A percentile compares a stretch with the other conserved stretches of the same genome.
phyloP scores from a whole-genome alignment of 2,329 filamentous ascomycete genomes.

The Calonectria pteridis region DNA sequence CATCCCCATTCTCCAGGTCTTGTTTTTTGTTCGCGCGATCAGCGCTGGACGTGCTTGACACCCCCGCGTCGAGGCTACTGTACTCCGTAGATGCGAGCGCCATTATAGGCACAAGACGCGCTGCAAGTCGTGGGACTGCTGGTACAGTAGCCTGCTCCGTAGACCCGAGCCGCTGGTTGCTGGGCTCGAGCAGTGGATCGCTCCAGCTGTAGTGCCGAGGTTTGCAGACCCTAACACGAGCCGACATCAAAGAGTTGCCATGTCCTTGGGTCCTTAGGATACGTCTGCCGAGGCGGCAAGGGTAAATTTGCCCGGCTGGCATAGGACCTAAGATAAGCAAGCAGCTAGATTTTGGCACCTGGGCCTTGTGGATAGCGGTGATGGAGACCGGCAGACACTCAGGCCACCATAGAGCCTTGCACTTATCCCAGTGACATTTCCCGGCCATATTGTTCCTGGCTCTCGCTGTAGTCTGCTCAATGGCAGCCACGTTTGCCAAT shows the following conservation, averaged over 20 bases:
- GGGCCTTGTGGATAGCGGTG: slow-evolving; percentile 1
- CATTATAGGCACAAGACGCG: neutral
- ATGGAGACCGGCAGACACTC: neutral
- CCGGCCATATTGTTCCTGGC: neutral
- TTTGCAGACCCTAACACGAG: neutral
- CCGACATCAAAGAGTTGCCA: neutral
- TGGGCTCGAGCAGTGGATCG: slow-evolving; percentile 21
- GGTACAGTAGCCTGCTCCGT: neutral
- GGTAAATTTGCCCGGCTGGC: neutral
- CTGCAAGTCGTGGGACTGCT: neutral
- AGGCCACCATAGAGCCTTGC: neutral
- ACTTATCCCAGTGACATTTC: neutral
- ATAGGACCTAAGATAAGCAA: neutral
- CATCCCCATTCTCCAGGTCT: neutral
- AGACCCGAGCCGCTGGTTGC: slow-evolving; percentile 20
- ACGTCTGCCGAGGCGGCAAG: slow-evolving; percentile 3
- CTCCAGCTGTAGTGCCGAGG: neutral
- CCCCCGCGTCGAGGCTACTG: neutral
- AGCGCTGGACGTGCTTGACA: neutral
- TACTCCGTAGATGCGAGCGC: neutral
- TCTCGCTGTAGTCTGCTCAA: neutral
- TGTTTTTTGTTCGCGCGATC: neutral
- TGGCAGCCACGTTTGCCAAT: neutral
- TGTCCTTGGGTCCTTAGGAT: neutral
- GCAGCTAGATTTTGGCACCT: neutral